Evolutionary conservation across 2,329 filamentous ascomycete genomes (phyloP).

Genomic region (Dactylellina sp.): DNA sequence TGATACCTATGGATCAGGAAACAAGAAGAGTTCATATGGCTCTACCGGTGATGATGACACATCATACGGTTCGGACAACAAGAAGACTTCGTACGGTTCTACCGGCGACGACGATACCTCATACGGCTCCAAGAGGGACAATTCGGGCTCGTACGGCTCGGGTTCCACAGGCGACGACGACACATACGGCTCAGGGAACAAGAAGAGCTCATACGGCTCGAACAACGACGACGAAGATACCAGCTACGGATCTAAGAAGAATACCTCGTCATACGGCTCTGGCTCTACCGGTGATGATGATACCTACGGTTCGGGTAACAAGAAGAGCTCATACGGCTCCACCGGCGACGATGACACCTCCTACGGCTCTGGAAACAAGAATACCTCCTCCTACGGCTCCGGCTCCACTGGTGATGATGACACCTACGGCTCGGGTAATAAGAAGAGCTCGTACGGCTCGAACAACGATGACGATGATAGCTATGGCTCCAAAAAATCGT

Average conservation of each 20-base stretch:
- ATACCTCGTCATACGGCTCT: conserved; percentile 60
- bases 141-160: conserved; percentile 23
- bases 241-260: conserved; percentile 54
- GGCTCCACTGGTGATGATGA: conserved; percentile 55
- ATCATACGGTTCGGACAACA: conserved; percentile 9
- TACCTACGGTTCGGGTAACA: conserved; percentile 52
- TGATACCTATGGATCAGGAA: conserved; percentile 24
- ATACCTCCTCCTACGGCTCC: conserved; percentile 29
- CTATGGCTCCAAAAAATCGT: conserved; percentile 17
- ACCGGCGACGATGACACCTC: conserved; percentile 18
- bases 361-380: conserved; percentile 58
- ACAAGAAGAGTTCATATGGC: conserved; percentile 50
- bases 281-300: conserved; percentile 50
- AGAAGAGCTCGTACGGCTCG: conserved; percentile 22
- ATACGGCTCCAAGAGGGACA: conserved; percentile 50
- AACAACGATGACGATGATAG: conserved; percentile 18
- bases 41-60: conserved; percentile 21
- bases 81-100: conserved; percentile 1
- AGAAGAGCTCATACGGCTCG: conserved; percentile 11
- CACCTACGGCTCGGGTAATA: conserved; percentile 53
- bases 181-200: conserved; percentile 21
- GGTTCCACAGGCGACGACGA: not conserved
- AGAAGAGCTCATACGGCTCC: not conserved
- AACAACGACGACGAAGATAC: conserved; percentile 4
- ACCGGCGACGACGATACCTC: conserved; percentile 59